Percentiles rank a stretch among this genome's conserved stretches.
Evolutionary conservation across 2,329 filamentous ascomycete genomes (phyloP).

Genomic region (Fusarium transvaalense): DNA sequence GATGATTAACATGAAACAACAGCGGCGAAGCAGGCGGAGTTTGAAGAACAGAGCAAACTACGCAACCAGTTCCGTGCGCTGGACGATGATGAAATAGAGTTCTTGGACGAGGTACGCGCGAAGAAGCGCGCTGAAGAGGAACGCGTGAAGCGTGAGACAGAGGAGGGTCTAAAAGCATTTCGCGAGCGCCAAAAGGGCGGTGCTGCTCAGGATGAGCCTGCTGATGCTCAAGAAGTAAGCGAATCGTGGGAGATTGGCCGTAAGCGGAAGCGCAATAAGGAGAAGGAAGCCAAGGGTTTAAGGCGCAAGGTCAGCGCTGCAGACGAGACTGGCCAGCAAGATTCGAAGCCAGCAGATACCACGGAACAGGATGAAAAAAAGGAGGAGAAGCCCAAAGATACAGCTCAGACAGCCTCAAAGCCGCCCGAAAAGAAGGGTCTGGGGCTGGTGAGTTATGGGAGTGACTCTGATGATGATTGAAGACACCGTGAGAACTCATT

Average conservation of each 20-base stretch:
- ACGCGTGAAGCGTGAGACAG: conserved; percentile 65
- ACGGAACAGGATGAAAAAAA: conserved; percentile 23
- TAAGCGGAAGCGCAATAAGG: conserved; percentile 55
- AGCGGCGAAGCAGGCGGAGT: conserved; percentile 85
- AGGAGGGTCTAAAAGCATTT: conserved; percentile 68
- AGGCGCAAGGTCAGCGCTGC: conserved; percentile 47
- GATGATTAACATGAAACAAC: conserved; percentile 3
- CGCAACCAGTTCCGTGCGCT: conserved; percentile 83
- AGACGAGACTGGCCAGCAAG: conserved; percentile 22
- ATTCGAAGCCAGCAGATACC: conserved; percentile 26
- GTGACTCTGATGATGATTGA: conserved; percentile 58
- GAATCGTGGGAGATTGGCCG: conserved; percentile 55
- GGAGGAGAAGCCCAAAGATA: conserved; percentile 23
- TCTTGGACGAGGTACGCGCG: conserved; percentile 71
- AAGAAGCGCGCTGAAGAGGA: conserved; percentile 67
- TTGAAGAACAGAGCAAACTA: conserved; percentile 78
- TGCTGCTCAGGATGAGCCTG: conserved; percentile 17
- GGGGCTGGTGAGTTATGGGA: conserved; percentile 66
- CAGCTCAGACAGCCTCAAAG: conserved; percentile 1
- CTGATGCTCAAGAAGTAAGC: conserved; percentile 43
- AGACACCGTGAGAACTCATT: background rate
- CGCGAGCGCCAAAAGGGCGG: conserved; percentile 61
- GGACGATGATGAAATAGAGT: conserved; percentile 84
- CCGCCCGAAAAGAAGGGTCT: conserved; percentile 47
- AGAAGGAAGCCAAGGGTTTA: conserved; percentile 54